A percentile compares a stretch with the other conserved stretches of the same genome.
Conservation (phyloP, 2,329 filamentous ascomycete genomes). For the Calcarisporium arbuscula region DNA sequence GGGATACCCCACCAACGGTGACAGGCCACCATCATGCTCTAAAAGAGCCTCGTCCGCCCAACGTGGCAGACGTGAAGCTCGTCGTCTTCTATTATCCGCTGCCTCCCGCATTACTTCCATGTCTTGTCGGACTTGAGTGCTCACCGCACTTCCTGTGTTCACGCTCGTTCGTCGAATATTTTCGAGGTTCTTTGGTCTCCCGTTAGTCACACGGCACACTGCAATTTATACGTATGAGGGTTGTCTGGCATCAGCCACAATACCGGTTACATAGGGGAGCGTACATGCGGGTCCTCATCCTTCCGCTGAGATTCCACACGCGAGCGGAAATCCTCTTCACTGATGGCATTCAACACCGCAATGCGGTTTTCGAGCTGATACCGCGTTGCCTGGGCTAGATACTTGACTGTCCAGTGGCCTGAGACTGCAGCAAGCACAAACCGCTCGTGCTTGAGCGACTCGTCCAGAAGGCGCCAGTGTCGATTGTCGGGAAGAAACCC, state of each 20-base stretch:
- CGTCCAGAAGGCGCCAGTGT: constrained; percentile 27
- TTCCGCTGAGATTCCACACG: constrained; percentile 14
- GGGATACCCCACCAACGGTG: too few relatives aligned
- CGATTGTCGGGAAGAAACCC: constrained; percentile 26
- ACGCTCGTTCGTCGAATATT: constrained; percentile 20
- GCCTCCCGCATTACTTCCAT: constrained; percentile 26
- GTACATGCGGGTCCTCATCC: constrained; percentile 26
- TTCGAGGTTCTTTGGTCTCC: constrained; percentile 21
- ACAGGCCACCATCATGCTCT: too few relatives aligned
- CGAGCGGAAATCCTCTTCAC: constrained; percentile 19
- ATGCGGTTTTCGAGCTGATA: constrained; percentile 20
- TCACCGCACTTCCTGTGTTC: constrained; percentile 7
- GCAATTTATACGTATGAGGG: too few relatives aligned
- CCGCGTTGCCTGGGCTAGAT: constrained; percentile 20
- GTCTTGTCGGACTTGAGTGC: constrained; percentile 19
- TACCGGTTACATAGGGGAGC: too few relatives aligned
- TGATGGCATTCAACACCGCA: constrained; percentile 17
- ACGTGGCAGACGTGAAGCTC: constrained; percentile 18
- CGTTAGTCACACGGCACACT: too few relatives aligned
- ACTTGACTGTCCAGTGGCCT: constrained; percentile 18
- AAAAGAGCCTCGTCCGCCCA: constrained; percentile 25
- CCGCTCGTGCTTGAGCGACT: constrained; percentile 18
- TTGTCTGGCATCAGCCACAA: too few relatives aligned
- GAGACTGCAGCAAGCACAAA: constrained; percentile 24
- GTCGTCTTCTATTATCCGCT: constrained; percentile 21